These are phyloP conservation scores for Puccinia polysora DNA, from an alignment of 1,284 basidiomycete genomes.

Conservation along the genomic window DNA sequence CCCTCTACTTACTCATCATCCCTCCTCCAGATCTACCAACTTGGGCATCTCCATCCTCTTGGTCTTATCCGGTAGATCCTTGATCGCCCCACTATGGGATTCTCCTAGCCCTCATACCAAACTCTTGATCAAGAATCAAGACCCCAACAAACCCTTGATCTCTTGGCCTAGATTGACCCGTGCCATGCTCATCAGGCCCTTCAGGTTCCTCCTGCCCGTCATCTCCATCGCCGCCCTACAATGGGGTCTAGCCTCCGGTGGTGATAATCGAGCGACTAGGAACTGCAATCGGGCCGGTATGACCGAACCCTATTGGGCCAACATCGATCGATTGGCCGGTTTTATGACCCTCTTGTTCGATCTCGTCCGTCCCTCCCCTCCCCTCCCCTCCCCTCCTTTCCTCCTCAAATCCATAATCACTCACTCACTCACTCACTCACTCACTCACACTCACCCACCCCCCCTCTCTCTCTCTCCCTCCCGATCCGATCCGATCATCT, in stretches of 20 bases:
- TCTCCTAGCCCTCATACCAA: constrained; percentile 42
- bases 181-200: constrained; percentile 51
- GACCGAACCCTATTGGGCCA: constrained; percentile 52
- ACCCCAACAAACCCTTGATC: constrained; percentile 46
- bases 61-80: constrained; percentile 50
- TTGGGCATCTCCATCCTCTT: constrained; percentile 51
- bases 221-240: constrained; percentile 50
- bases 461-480: not conserved
- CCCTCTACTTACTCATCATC: not conserved
- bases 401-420: not conserved
- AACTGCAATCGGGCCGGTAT: constrained; percentile 53
- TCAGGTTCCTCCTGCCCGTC: constrained; percentile 53
- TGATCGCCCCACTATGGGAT: constrained; percentile 52
- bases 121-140: constrained; percentile 9
- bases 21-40: constrained; percentile 47
- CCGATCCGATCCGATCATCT: too few relatives aligned
- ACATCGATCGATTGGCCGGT: constrained; percentile 50
- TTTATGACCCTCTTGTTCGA: constrained; percentile 51
- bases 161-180: constrained; percentile 51
- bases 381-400: not conserved
- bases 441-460: not conserved
- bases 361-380: constrained; percentile 46
- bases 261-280: constrained; percentile 45
- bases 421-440: too few relatives aligned
- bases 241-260: constrained; percentile 51